Percentiles rank a stretch among this genome's conserved stretches.
phyloP scores from a whole-genome alignment of 1,139 yeast species.

The Diutina catenulata region DNA sequence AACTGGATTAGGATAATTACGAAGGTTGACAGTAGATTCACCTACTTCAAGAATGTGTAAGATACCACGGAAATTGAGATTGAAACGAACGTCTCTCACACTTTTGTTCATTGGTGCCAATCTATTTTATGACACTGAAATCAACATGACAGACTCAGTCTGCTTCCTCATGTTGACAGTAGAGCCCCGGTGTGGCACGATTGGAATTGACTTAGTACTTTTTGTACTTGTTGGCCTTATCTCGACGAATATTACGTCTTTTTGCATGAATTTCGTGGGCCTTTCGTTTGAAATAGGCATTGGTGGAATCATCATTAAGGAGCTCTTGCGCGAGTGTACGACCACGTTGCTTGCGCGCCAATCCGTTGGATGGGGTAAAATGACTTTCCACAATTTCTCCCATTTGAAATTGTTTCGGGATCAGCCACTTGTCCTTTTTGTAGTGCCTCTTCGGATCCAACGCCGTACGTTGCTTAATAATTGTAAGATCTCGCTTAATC shows the following conservation, averaged over 20 bases:
- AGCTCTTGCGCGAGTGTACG: conserved; percentile 73
- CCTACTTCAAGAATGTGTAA: too few species aligned
- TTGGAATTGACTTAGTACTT: too few species aligned
- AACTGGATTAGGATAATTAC: too few species aligned
- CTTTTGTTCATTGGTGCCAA: background rate
- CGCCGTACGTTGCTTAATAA: conserved; percentile 79
- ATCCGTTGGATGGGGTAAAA: conserved; percentile 64
- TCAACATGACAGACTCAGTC: background rate
- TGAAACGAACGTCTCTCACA: background rate
- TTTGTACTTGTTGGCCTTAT: background rate
- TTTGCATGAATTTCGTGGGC: conserved; percentile 66
- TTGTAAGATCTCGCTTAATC: conserved; percentile 63
- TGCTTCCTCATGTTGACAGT: too few species aligned
- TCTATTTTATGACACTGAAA: background rate
- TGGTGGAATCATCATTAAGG: conserved; percentile 58
- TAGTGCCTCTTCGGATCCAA: conserved; percentile 94
- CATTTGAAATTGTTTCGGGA: conserved; percentile 74
- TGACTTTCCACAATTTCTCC: conserved; percentile 84
- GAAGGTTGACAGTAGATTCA: too few species aligned
- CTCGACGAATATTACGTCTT: background rate
- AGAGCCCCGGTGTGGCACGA: too few species aligned
- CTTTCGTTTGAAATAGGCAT: conserved; percentile 74
- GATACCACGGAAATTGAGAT: conserved; percentile 52
- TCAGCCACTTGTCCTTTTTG: conserved; percentile 73
- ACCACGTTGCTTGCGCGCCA: conserved; percentile 64